These are phyloP conservation scores for Fibroporia radiculosa DNA, from an alignment of 768 basidiomycete species.

Conservation along the genomic window DNA sequence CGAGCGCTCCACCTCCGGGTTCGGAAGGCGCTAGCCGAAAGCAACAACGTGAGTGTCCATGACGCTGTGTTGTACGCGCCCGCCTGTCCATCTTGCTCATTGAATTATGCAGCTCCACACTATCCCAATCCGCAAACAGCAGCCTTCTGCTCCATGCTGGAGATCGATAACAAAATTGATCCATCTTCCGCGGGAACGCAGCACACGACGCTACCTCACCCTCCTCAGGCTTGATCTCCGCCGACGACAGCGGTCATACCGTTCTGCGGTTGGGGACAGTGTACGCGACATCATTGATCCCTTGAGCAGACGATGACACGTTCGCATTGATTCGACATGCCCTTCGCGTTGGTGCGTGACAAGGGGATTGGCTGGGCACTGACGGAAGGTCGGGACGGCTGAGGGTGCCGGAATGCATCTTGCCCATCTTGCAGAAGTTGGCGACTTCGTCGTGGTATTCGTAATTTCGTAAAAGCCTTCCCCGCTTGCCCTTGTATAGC, in stretches of 20 bases:
- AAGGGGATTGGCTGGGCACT: too few relatives aligned
- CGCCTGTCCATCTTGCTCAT: not conserved
- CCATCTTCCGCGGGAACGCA: not conserved
- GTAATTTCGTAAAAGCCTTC: too few relatives aligned
- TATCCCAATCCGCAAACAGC: conserved; percentile 89
- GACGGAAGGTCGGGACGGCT: too few relatives aligned
- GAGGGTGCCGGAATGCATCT: not conserved
- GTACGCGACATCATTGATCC: not conserved
- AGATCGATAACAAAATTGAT: conserved; percentile 63
- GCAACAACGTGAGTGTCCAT: conserved; percentile 28
- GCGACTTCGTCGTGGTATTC: too few relatives aligned
- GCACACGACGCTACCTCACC: not conserved
- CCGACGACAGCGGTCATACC: not conserved
- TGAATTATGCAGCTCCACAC: conserved; percentile 45
- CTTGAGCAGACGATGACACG: not conserved
- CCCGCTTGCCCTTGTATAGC: not conserved
- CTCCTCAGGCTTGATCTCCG: not conserved
- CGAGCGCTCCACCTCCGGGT: conserved; percentile 55
- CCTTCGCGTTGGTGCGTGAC: not conserved
- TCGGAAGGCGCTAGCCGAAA: conserved; percentile 30
- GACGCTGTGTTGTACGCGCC: not conserved
- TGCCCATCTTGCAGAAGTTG: too few relatives aligned
- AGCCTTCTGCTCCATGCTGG: conserved; percentile 75
- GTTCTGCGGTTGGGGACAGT: not conserved
- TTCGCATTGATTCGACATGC: not conserved